Evolutionary conservation across 1,284 basidiomycete genomes (phyloP), one percentile per base, ranked within the genome.

Genomic region (Paramarasmius palmivorus): DNA sequence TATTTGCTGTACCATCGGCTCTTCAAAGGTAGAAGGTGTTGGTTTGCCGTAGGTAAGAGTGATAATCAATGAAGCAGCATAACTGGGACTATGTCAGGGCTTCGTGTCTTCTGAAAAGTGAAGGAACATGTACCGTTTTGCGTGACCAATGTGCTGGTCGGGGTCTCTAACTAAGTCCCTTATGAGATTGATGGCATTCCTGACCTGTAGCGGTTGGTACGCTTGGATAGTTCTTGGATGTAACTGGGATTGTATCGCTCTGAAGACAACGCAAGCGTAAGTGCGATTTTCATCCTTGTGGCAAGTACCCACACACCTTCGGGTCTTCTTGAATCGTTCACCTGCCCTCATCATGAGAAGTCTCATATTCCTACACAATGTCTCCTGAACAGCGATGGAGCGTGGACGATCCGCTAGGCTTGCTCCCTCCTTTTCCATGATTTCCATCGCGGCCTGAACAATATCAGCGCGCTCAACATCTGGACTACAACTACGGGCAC

Each of bases 361-460:
- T 15, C 76, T 62, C 75, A 77, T 78, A 0, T 76, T 76, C 2
- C 77, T 76, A 0, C 71, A 74, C 0, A 82, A 68, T 0, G 77
- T 75, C 40, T 81, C 78, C 4, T 75, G 74, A 0, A 73, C 81
- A 2, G 79, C 71, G 9, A 82, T 75, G 3, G 70, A 73, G 1
- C 63, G 60, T 1, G 81, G 82, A 23, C 82, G 62, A 58, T 84
- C 81, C 0, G 73, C 73, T 14, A 78, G 69, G 5, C 60, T 61
- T 0, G 74, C 75, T 0, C 79, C 79, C 50, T 82, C 73, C 57
- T 79, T 78, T 63, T 83, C 82, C 72, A 84, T 71, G 50, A 83
- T 72, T 6, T 81, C 77, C 0, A 77, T 69, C 0, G 49, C 49
- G 12, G 49, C 8, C 29, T 51, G 38, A 26, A 2, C 17, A 47